These are phyloP conservation scores for Annona cherimola DNA, from an alignment of 164 flowering plant genomes.

Conservation along the genomic window DNA sequence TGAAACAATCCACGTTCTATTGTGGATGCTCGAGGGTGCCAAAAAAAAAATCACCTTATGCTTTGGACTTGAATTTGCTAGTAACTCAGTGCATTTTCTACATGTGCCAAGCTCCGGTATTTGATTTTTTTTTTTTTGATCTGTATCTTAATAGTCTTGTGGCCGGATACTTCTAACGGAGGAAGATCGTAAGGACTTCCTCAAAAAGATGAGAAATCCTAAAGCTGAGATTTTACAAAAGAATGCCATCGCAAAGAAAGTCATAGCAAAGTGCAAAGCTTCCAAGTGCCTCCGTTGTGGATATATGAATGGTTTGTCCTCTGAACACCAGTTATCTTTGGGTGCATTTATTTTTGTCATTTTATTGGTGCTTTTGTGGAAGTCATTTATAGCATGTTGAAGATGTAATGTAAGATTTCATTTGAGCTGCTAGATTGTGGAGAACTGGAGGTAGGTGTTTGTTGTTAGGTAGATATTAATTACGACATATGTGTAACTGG, in stretches of 20 bases:
- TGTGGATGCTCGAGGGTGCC: background rate
- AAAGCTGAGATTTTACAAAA: slow-evolving; percentile 56
- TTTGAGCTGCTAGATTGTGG: no score
- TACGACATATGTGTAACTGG: no score
- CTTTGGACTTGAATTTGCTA: background rate
- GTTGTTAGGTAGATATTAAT: no score
- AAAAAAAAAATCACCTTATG: no score
- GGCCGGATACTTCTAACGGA: slow-evolving; percentile 72
- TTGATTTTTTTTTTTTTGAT: background rate
- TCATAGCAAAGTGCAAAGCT: slow-evolving; percentile 53
- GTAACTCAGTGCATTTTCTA: background rate
- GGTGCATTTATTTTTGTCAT: background rate
- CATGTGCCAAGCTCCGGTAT: background rate
- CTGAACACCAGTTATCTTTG: background rate
- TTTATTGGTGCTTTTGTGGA: background rate
- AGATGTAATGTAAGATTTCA: no score
- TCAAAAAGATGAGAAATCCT: slow-evolving; percentile 72
- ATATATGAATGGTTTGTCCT: slow-evolving; percentile 62
- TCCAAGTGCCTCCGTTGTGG: slow-evolving; percentile 59
- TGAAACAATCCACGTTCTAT: background rate
- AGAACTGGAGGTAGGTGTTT: no score
- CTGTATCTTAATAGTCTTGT: slow-evolving; percentile 48
- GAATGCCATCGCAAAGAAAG: slow-evolving; percentile 39
- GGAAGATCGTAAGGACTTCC: slow-evolving; percentile 29
- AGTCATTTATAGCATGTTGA: no score